Evolutionary conservation across 805 yeast genomes (phyloP).

Genomic region (Nakazawaea ambrosiae): DNA sequence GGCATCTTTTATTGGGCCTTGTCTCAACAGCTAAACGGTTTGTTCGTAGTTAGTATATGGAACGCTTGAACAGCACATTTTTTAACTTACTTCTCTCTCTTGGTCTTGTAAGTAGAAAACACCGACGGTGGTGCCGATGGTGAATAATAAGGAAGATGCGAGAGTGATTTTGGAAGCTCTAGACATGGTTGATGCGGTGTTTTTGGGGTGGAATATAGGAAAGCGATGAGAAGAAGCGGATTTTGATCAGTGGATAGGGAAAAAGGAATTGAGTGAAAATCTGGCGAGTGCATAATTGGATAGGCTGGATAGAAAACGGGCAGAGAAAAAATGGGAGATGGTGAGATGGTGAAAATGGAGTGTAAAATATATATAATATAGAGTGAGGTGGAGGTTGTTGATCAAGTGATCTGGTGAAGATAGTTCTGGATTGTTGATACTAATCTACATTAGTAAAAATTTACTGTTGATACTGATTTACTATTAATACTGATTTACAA

Average conservation of each 20-base stretch:
- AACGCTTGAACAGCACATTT: neutral
- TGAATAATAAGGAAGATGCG: slow-evolving; percentile 46
- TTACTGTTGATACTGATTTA: no score
- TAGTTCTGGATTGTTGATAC: no score
- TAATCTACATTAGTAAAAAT: no score
- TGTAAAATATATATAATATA: no score
- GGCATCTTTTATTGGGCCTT: slow-evolving; percentile 83
- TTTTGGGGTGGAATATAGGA: neutral
- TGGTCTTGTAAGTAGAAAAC: slow-evolving; percentile 64
- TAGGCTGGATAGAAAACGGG: neutral
- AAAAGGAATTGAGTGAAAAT: neutral
- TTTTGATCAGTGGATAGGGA: neutral
- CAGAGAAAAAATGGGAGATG: neutral
- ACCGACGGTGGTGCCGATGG: slow-evolving; percentile 55
- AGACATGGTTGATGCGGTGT: slow-evolving; percentile 46
- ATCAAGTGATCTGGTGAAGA: no score
- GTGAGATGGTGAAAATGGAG: neutral
- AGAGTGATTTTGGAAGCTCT: slow-evolving; percentile 73
- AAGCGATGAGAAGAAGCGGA: neutral
- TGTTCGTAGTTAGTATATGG: neutral
- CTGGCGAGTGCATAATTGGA: neutral
- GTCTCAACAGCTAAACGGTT: slow-evolving; percentile 48
- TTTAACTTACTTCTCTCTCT: slow-evolving; percentile 58
- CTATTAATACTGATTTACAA: no score
- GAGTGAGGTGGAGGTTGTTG: no score